Conservation (phyloP, 1,284 basidiomycete genomes). For the Anthracocystis walkeri region DNA sequence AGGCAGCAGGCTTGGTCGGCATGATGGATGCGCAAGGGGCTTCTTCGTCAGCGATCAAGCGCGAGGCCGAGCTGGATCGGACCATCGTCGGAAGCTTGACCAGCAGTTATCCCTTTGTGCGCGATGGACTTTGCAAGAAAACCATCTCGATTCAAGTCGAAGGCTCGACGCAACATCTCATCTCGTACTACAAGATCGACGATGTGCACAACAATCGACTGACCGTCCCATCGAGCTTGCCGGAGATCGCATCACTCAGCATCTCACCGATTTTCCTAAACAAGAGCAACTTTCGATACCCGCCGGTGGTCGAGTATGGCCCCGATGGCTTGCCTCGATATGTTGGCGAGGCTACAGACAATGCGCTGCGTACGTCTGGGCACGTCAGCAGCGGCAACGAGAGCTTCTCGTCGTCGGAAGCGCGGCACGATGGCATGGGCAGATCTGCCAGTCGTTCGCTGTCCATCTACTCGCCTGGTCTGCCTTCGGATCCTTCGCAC, state of each 20-base stretch:
- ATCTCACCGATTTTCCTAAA: slow-evolving; percentile 90
- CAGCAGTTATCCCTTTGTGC: slow-evolving; percentile 61
- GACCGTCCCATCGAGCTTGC: slow-evolving; percentile 85
- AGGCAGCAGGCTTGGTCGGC: slow-evolving; percentile 45
- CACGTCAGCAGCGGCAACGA: slow-evolving; percentile 48
- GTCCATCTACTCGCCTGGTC: slow-evolving; percentile 31
- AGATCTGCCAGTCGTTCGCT: slow-evolving; percentile 30
- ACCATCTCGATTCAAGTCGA: slow-evolving; percentile 91
- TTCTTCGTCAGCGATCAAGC: slow-evolving; percentile 15
- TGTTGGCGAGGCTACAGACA: slow-evolving; percentile 68
- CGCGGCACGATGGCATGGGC: slow-evolving; percentile 23
- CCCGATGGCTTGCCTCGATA: slow-evolving; percentile 82
- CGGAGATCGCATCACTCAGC: slow-evolving; percentile 85
- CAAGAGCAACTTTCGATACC: slow-evolving; percentile 88
- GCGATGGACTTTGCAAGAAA: slow-evolving; percentile 72
- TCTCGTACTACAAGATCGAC: slow-evolving; percentile 93
- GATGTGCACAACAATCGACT: slow-evolving; percentile 89
- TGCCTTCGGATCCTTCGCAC: slow-evolving; percentile 16
- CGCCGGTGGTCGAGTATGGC: slow-evolving; percentile 86
- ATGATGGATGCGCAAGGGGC: slow-evolving; percentile 19
- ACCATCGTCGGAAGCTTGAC: slow-evolving; percentile 64
- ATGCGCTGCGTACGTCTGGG: slow-evolving; percentile 24
- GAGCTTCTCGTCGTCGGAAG: slow-evolving; percentile 42
- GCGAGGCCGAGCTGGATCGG: slow-evolving; percentile 52
- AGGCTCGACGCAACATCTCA: slow-evolving; percentile 90